Evolutionary conservation across 2,329 filamentous ascomycete species (phyloP).

Genomic region (Alternaria arborescens): DNA sequence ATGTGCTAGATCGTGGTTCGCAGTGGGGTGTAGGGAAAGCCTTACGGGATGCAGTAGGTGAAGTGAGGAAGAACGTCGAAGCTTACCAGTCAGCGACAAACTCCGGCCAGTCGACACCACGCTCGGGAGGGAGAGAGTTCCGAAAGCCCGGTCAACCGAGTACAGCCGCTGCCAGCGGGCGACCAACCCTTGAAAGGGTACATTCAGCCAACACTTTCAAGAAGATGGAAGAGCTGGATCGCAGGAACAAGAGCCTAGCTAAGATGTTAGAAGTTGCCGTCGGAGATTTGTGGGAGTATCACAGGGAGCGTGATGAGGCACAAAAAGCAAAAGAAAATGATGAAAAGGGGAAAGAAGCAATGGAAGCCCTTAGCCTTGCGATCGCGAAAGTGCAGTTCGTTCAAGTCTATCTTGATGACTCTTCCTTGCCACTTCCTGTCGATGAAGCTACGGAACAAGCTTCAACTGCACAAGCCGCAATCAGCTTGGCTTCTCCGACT

Average conservation of each 20-base stretch:
- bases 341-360: conserved; percentile 39
- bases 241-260: conserved; percentile 72
- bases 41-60: conserved; percentile 80
- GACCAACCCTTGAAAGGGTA: conserved; percentile 31
- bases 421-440: conserved; percentile 53
- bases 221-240: conserved; percentile 61
- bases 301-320: conserved; percentile 59
- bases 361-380: conserved; percentile 56
- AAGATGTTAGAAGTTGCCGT: conserved; percentile 74
- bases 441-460: conserved; percentile 47
- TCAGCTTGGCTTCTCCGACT: conserved; percentile 29
- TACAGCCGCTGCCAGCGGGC: conserved; percentile 27
- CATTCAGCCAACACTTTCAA: conserved; percentile 35
- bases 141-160: conserved; percentile 38
- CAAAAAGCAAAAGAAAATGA: conserved; percentile 38
- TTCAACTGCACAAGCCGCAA: conserved; percentile 30
- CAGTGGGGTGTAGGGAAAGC: conserved; percentile 82
- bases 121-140: conserved; percentile 48
- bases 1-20: conserved; percentile 76
- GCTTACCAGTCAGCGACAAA: conserved; percentile 61
- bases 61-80: conserved; percentile 79
- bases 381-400: conserved; percentile 62
- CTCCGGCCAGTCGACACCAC: conserved; percentile 43
- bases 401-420: conserved; percentile 60
- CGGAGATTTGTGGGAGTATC: conserved; percentile 68